Conservation (phyloP, 2,329 filamentous ascomycete species). For the Leptographium galeiforme region DNA sequence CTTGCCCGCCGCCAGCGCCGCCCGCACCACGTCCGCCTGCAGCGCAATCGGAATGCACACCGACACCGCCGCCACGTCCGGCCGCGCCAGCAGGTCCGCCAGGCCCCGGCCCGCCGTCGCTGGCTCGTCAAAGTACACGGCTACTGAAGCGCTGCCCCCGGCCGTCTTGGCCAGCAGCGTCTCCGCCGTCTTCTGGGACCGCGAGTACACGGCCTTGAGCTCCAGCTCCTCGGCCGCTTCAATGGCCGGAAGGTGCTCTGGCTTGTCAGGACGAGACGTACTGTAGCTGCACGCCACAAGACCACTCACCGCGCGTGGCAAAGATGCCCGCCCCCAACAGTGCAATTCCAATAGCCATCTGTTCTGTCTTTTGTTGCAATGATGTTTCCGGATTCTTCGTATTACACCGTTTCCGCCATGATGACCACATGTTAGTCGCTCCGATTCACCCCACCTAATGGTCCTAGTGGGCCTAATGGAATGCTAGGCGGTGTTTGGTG, state of each 20-base stretch:
- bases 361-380: not conserved
- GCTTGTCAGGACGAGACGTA: not conserved
- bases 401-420: not conserved
- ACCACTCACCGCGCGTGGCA: conserved; percentile 15
- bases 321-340: conserved; percentile 23
- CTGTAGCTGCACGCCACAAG: not conserved
- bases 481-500: too few relatives aligned
- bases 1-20: conserved; percentile 50
- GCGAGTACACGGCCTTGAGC: conserved; percentile 55
- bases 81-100: conserved; percentile 36
- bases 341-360: conserved; percentile 17
- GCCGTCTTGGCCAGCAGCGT: conserved; percentile 21
- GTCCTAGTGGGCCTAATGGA: too few relatives aligned
- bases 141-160: conserved; percentile 16
- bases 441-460: too few relatives aligned
- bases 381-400: not conserved
- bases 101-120: conserved; percentile 27
- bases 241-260: conserved; percentile 39
- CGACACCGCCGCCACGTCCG: conserved; percentile 41
- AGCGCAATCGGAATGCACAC: conserved; percentile 49
- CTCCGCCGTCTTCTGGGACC: conserved; percentile 44
- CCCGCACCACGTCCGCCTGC: conserved; percentile 45
- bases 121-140: conserved; percentile 45
- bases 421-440: too few relatives aligned
- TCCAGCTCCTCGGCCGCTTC: conserved; percentile 32